Percentiles rank a stretch among this genome's conserved stretches.
These are phyloP conservation scores for Globisporangium cystogenes DNA, from an alignment of 352 stramenopile species.

Conservation along the genomic window DNA sequence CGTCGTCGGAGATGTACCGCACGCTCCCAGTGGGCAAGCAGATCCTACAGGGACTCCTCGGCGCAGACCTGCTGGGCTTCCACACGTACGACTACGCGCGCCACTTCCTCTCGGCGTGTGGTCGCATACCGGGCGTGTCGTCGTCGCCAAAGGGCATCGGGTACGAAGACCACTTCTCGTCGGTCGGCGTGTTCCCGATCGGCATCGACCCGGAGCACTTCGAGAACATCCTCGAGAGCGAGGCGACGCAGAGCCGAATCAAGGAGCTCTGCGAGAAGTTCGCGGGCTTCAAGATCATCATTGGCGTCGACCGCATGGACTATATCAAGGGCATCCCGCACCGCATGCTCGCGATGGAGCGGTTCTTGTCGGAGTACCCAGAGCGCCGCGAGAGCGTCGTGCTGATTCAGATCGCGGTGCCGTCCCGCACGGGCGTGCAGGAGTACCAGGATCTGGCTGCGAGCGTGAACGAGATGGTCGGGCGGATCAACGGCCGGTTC, in stretches of 20 bases:
- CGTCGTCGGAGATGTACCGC: slow-evolving; percentile 80
- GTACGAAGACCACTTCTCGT: slow-evolving; percentile 79
- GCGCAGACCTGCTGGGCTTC: slow-evolving; percentile 81
- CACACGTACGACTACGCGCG: slow-evolving; percentile 88
- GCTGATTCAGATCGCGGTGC: slow-evolving; percentile 95
- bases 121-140: slow-evolving; percentile 59
- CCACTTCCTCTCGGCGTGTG: slow-evolving; percentile 82
- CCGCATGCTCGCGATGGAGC: slow-evolving; percentile 85
- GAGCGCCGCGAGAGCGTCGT: slow-evolving; percentile 94
- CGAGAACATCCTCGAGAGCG: slow-evolving; percentile 42
- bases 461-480: slow-evolving; percentile 87
- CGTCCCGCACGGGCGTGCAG: slow-evolving; percentile 49
- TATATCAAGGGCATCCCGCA: slow-evolving; percentile 89
- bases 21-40: slow-evolving; percentile 74
- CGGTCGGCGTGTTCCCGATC: slow-evolving; percentile 84
- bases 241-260: slow-evolving; percentile 48
- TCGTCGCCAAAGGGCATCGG: slow-evolving; percentile 66
- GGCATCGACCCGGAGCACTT: slow-evolving; percentile 84
- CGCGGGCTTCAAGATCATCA: slow-evolving; percentile 67
- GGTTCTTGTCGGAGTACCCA: slow-evolving; percentile 39
- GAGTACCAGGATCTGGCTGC: slow-evolving; percentile 60
- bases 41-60: slow-evolving; percentile 68
- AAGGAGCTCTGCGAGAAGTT: slow-evolving; percentile 74
- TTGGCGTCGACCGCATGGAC: slow-evolving; percentile 82
- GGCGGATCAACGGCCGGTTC: slow-evolving; percentile 86